Conservation (phyloP, 192 early-diverging fungal genomes). For the Thamnidium elegans region DNA sequence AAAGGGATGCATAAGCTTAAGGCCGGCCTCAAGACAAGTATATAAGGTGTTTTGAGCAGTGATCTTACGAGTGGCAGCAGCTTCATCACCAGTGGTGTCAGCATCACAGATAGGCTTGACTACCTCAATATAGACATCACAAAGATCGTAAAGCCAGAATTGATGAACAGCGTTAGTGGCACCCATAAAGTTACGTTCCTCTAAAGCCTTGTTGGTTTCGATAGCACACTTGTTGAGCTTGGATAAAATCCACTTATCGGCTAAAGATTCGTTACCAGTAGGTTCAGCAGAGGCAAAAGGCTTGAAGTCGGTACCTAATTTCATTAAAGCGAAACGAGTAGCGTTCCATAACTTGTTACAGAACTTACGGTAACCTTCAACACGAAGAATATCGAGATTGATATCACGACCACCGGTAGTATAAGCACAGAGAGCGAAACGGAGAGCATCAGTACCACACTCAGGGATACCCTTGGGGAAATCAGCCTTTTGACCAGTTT, state of each 20-base stretch:
- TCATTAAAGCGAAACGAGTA: constrained; percentile 91
- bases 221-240: constrained; percentile 81
- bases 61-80: constrained; percentile 40
- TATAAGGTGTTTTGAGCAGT: constrained; percentile 87
- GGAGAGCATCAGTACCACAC: constrained; percentile 95
- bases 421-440: constrained; percentile 79
- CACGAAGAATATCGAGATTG: constrained; percentile 90
- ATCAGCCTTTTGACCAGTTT: constrained; percentile 79
- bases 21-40: constrained; percentile 89
- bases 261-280: constrained; percentile 82
- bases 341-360: constrained; percentile 99
- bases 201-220: constrained; percentile 73
- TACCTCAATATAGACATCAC: constrained; percentile 94
- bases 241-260: constrained; percentile 91
- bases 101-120: constrained; percentile 88
- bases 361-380: constrained; percentile 99
- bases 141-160: constrained; percentile 97
- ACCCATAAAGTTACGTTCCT: constrained; percentile 87
- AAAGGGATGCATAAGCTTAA: constrained; percentile 94
- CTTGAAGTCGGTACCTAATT: constrained; percentile 87
- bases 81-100: constrained; percentile 48
- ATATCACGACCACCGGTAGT: constrained; percentile 80
- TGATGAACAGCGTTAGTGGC: constrained; percentile 84
- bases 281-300: constrained; percentile 50
- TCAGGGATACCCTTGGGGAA: constrained; percentile 97